Base-by-base conservation (phyloP, 2,329 filamentous ascomycete genomes). In the Cordyceps javanica region DNA sequence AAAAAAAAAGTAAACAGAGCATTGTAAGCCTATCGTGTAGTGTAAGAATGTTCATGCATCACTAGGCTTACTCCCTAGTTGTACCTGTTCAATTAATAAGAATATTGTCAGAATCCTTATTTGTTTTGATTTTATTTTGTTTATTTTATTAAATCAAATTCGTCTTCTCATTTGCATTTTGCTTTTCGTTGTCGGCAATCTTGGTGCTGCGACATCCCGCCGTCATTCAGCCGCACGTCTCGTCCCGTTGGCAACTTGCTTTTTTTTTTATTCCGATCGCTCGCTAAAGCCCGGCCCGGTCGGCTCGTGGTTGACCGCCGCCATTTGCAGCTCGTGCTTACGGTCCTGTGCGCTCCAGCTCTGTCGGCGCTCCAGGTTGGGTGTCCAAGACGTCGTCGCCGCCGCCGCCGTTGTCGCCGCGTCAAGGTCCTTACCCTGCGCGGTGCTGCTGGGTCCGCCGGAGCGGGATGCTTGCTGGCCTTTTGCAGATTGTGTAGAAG, bases 331-430 rank as follows among this genome's bases (percentile, higher is more conserved):
- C 55, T 70, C 70, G 61, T 75, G 80, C 68, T 81, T 82, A 67
- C 75, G 74, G 65, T 82, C 81, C 68, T 85, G 77, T 36, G 72
- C 71, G 64, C 72, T 76, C 73, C 77, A 84, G 69, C 79, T 81
- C 66, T 78, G 77, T 48, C 78, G 75, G 10, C 76, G 73, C 62
- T 74, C 68, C 55, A 75, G 62, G 19, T 65, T 63, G 8, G 81
- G 81, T 62, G 73, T 74, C 81, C 81, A 83, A 3, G 58, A 36
- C 21, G 52, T 16, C 1, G 38, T 51, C 19, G 10, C 39, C 10
- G 39, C 19, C 14, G 38, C 11, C 13, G 28, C 5, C 28, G 44
- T 16, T 16, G 39, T 23, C 39, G 39, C 13, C 39, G 16, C 39
- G 6, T 42, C 36, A 14, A n/a, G 13, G 14, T n/a, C 36, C 1